Base-by-base conservation (phyloP, 108 stramenopile species). In the Cyclotella kingstonii region DNA sequence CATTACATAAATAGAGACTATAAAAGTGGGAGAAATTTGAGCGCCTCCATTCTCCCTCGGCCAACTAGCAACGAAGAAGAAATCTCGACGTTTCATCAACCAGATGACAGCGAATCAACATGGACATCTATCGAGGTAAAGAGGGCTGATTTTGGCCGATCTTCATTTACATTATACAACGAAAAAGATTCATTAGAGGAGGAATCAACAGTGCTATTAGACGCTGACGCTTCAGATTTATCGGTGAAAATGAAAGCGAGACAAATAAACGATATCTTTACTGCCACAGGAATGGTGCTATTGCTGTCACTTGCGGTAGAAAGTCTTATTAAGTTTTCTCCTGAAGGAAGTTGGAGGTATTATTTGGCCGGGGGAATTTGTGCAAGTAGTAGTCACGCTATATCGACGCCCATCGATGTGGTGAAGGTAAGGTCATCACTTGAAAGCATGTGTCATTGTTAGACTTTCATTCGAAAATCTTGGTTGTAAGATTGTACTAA, bases 391-490 rank as follows among this genome's bases (percentile, higher is more conserved):
- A 87, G 85, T 29, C 91, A 85, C 62, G 77, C 83, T 18, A 65
- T 81, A 47, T 80, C 86, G 22, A 84, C 85, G 23, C 91, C 91
- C 1, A 68, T 92, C 14, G 92, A 93, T 77, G 91, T 93, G 21
- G 73, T 93, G 11, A 93, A 89, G 81, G 81, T 81, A 59, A 67
- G 83, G 4, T 5, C 5, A 14, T 54, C 8, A 7, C n/a, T 1
- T 28, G 10, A 3, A 25, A 15, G 23, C 49, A 22, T 44, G 17
- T 36, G 7, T 9, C 11, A 36, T 36, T 36, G 7, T 7, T 9
- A 36, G 11, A 11, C 36, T 9, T 9, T 36, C 11, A 36, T 36
- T 36, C 36, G 9, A 9, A 36, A 36, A 7, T 38, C 36, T 38
- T 8, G 8, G 12, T 12, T 38, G 36, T 12, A 38, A 38, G 12